Evolutionary conservation across 768 basidiomycete species (phyloP), one percentile per base, ranked within the genome.

Genomic region (Atractiella rhizophila): DNA sequence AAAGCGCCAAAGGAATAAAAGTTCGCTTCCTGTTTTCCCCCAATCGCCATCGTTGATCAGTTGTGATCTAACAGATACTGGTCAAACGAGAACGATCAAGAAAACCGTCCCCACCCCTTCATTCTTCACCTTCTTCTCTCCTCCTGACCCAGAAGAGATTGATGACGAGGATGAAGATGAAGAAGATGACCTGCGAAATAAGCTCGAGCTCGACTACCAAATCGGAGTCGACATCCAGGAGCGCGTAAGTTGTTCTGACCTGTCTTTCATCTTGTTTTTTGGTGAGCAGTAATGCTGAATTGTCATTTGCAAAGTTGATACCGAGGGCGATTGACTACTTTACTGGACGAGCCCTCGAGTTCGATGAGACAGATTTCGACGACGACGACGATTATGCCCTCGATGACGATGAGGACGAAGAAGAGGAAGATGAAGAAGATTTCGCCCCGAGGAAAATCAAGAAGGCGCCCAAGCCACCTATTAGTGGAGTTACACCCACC

Each of bases 1-100:
- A 60, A 91, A 88, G 69, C 94, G 91, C 67, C 88, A 96, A 63
- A 67, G 88, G 54, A 98, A 98, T 65, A 98, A 94, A 69, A 85
- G 86, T 91, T 54, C 42, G 70, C 62, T 20, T 7, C 29, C n/a
- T 30, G 10, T 28, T n/a, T 24, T 49, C 29, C 37, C 38, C 18
- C 2, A 5, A n/a, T 12, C 24, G 26, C 18, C 40, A 10, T 19
- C 34, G 13, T 28, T 20, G 21, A 13, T 23, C 74, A 1, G 75
- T 76, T 46, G 63, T 79, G 27, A 71, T 77, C 30, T 69, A 73
- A 16, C 49, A 65, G 63, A 62, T 49, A 65, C 64, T 42, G 62
- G 62, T 56, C 62, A 62, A 46, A 65, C 63, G 33, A 60, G 64
- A 32, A 57, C 62, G 38, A 59, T 66, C 54, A 60, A 60, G 61